Base-by-base conservation (phyloP, 805 yeast genomes). In the Pichia phayaonensis region DNA sequence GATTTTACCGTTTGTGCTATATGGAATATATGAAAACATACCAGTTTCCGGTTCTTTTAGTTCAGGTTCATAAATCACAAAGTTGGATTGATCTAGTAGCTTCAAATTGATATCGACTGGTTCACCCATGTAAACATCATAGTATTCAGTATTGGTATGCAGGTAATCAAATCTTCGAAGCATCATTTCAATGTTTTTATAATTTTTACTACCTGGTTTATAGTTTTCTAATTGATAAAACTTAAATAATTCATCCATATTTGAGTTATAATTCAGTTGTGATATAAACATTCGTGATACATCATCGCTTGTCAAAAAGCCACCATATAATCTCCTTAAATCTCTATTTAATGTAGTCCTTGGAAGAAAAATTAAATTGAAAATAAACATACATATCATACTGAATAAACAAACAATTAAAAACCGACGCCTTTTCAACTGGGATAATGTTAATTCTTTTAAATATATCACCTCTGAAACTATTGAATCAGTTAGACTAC, bases 311-410 rank as follows among this genome's bases (percentile, higher is more conserved):
- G 95, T 83, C 45, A 87, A 62, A 48, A 71, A 75, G 36, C 81
- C 74, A 31, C 83, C 81, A 65, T 88, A 87, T 56, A 87, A 64
- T 46, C 96, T 69, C 58, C 92, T 75, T 59, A 86, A 79, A 65
- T 90, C 97, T 56, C 96, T 71, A 46, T 85, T 80, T 20, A 88
- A 69, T 2, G 96, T 86, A 1, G 97, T 87, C 51, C 96, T 67
- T 2, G 96, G 97, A 16, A 89, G 71, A 62, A 90, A 90, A 0
- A 84, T 79, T 46, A 87, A 70, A 40, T 86, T 79, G 61, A 86
- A 80, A 2, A 80, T 53, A 1, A 87, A 86, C 22, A 70, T 61
- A 44, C 74, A 67, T 53, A 74, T 72, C 56, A 74, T 69, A 63
- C 75, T 65, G 40, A 57, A 57, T 3, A 57, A 43, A 8, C 51